A percentile compares a stretch with the other conserved stretches of the same genome.
These are phyloP conservation scores for Penicillium steckii DNA, from an alignment of 495 filamentous ascomycete species.

Conservation along the genomic window DNA sequence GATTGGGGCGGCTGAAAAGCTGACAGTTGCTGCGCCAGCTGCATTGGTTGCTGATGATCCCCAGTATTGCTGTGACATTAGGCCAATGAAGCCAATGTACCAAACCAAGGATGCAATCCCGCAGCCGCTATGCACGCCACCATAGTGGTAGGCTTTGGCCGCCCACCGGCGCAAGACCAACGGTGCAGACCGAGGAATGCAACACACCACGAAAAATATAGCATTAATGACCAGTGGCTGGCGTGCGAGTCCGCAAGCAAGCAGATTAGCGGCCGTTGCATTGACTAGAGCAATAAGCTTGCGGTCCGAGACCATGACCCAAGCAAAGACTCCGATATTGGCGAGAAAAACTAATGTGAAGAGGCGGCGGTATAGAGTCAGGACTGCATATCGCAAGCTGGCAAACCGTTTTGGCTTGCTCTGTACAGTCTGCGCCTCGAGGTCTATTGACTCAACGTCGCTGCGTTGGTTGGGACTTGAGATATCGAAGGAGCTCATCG, in stretches of 20 bases:
- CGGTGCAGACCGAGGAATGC: slow-evolving; percentile 59
- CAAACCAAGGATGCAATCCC: slow-evolving; percentile 66
- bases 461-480: neutral
- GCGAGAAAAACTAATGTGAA: slow-evolving; percentile 51
- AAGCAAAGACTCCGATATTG: slow-evolving; percentile 52
- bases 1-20: slow-evolving; percentile 32
- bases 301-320: slow-evolving; percentile 34
- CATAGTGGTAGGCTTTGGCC: slow-evolving; percentile 75
- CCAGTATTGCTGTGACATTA: slow-evolving; percentile 50
- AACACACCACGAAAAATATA: slow-evolving; percentile 60
- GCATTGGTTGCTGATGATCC: slow-evolving; percentile 10
- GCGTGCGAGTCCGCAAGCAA: slow-evolving; percentile 60
- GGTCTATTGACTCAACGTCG: slow-evolving; percentile 21
- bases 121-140: slow-evolving; percentile 73
- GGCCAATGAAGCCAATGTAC: slow-evolving; percentile 59
- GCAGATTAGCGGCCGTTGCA: slow-evolving; percentile 52
- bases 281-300: slow-evolving; percentile 43
- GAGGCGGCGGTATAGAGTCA: slow-evolving; percentile 51
- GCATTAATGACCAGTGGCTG: slow-evolving; percentile 75
- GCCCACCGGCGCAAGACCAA: slow-evolving; percentile 61
- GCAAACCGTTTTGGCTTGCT: slow-evolving; percentile 32
- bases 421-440: slow-evolving; percentile 37
- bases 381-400: slow-evolving; percentile 35
- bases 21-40: slow-evolving; percentile 7
- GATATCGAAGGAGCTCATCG: slow-evolving; percentile 10